Conservation (phyloP, 2,329 filamentous ascomycete genomes). For the Saccharata proteae region DNA sequence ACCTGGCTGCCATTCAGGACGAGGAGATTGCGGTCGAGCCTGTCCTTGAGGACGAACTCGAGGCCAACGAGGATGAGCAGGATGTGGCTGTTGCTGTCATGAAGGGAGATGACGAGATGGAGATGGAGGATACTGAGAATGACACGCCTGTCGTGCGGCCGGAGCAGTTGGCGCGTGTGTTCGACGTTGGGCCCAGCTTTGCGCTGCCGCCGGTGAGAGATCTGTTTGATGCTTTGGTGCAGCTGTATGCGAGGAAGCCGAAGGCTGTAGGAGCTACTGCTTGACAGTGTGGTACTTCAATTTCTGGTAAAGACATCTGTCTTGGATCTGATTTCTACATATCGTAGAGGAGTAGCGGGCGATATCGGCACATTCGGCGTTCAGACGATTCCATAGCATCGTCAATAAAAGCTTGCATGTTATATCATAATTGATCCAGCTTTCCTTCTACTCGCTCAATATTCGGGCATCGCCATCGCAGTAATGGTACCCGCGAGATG, state of each 20-base stretch:
- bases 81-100: conserved; percentile 2
- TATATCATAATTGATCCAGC: too few relatives aligned
- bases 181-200: conserved; percentile 56
- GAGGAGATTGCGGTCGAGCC: conserved; percentile 10
- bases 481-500: too few relatives aligned
- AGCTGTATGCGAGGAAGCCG: conserved; percentile 49
- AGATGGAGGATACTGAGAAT: conserved; percentile 29
- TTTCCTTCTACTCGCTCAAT: too few relatives aligned
- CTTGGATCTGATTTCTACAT: too few relatives aligned
- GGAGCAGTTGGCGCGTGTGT: conserved; percentile 57
- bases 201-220: conserved; percentile 61
- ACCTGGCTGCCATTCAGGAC: conserved; percentile 15
- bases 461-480: too few relatives aligned
- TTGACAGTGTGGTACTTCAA: too few relatives aligned
- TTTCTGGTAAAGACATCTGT: too few relatives aligned
- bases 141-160: conserved; percentile 51
- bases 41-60: conserved; percentile 15
- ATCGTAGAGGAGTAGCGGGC: too few relatives aligned
- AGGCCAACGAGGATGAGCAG: conserved; percentile 16
- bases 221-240: conserved; percentile 62
- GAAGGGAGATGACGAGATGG: conserved; percentile 22
- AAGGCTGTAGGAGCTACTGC: conserved; percentile 6
- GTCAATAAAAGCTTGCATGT: too few relatives aligned
- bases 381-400: too few relatives aligned
- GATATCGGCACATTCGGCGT: too few relatives aligned